Percentiles rank a stretch among this genome's conserved stretches.
Conservation (phyloP, 164 flowering plant genomes). For the Vitis cinerea region DNA sequence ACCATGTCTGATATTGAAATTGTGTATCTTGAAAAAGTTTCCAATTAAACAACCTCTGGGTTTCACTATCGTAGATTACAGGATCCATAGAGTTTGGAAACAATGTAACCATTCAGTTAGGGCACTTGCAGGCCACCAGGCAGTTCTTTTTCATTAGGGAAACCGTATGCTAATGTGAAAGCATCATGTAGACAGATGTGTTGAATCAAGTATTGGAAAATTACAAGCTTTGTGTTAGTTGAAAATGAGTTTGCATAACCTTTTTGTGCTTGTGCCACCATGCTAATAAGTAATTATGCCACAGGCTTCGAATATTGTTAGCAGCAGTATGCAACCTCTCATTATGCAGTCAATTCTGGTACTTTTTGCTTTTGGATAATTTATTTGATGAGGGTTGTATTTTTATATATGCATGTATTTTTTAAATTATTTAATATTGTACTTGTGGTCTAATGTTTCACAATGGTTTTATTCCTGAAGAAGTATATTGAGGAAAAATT, state of each 20-base stretch:
- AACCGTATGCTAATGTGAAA: neutral
- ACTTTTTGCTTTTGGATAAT: conserved; percentile 9
- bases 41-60: neutral
- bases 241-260: neutral
- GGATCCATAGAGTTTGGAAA: neutral
- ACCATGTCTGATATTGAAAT: neutral
- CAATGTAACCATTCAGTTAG: neutral
- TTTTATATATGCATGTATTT: neutral
- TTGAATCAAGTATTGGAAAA: neutral
- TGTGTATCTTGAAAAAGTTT: neutral
- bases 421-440: neutral
- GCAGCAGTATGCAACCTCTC: conserved; percentile 65
- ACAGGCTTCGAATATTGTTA: conserved; percentile 59
- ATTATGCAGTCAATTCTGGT: conserved; percentile 53
- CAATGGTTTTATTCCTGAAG: conserved; percentile 22
- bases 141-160: neutral
- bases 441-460: neutral
- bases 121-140: neutral
- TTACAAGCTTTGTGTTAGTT: conserved; percentile 2
- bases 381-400: too few species aligned
- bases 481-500: conserved; percentile 45
- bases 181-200: neutral
- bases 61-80: neutral
- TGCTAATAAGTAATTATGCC: neutral
- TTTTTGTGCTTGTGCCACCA: neutral